Evolutionary conservation across 768 basidiomycete species (phyloP).

Genomic region (Imleria badia): DNA sequence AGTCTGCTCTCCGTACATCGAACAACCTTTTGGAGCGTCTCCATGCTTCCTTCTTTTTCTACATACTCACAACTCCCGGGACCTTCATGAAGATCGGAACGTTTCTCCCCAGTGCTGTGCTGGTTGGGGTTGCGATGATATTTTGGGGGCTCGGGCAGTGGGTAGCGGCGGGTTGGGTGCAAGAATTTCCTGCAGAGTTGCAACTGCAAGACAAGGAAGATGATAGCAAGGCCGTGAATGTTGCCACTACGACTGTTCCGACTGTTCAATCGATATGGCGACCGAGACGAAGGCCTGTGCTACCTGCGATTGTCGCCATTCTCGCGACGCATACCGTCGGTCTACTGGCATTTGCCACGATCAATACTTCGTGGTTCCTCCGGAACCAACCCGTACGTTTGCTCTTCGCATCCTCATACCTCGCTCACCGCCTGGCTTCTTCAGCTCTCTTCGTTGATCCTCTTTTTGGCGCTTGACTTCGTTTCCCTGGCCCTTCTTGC

Average conservation of each 20-base stretch:
- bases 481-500: constrained; percentile 36
- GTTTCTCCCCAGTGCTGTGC: constrained; percentile 84
- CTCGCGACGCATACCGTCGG: constrained; percentile 57
- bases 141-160: constrained; percentile 76
- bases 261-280: constrained; percentile 5
- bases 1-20: constrained; percentile 84
- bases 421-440: constrained; percentile 17
- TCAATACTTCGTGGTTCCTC: constrained; percentile 48
- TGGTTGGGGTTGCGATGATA: constrained; percentile 84
- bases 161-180: constrained; percentile 65
- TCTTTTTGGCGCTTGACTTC: constrained; percentile 31
- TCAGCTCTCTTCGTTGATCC: constrained; percentile 28
- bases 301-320: constrained; percentile 54
- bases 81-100: constrained; percentile 87
- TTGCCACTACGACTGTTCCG: background rate
- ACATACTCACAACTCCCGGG: constrained; percentile 54
- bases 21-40: constrained; percentile 96
- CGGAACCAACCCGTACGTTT: constrained; percentile 41
- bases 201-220: constrained; percentile 4
- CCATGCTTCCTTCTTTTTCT: constrained; percentile 98
- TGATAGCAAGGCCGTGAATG: constrained; percentile 10
- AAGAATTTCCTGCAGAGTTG: background rate
- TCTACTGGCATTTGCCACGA: constrained; percentile 44
- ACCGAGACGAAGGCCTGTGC: constrained; percentile 50
- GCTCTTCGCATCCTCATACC: background rate